Conservation (phyloP, 2,329 filamentous ascomycete genomes). For the Penicillium hesseltinei region DNA sequence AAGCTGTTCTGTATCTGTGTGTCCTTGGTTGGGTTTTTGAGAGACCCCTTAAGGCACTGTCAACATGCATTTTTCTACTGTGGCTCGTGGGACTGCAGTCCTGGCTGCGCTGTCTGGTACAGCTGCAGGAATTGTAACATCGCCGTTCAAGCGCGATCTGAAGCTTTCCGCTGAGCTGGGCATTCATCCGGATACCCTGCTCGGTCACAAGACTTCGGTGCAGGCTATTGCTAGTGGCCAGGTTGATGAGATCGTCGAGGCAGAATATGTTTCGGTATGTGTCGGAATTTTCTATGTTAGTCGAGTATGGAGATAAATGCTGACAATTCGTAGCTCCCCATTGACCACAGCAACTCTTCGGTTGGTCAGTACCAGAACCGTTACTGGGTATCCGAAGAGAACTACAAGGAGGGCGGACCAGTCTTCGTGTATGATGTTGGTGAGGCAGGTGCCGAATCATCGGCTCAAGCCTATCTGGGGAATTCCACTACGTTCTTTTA, state of each 20-base stretch:
- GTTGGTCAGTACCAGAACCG: conserved; percentile 54
- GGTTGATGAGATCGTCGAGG: neutral
- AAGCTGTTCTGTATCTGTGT: neutral
- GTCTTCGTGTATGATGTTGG: conserved; percentile 52
- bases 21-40: neutral
- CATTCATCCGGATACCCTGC: conserved; percentile 13
- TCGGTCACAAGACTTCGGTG: conserved; percentile 5
- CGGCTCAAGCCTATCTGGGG: conserved; percentile 38
- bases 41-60: neutral
- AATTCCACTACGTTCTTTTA: conserved; percentile 33
- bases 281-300: no score
- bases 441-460: conserved; percentile 43
- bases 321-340: conserved; percentile 28
- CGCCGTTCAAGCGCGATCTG: conserved; percentile 15
- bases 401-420: conserved; percentile 58
- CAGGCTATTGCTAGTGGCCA: neutral
- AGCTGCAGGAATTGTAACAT: neutral
- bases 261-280: conserved; percentile 15
- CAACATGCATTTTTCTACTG: conserved; percentile 10
- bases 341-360: conserved; percentile 33
- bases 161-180: conserved; percentile 21
- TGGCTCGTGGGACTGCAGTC: neutral
- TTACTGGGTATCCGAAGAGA: conserved; percentile 55
- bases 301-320: neutral
- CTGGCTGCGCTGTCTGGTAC: conserved; percentile 13